Base-by-base conservation (phyloP, 2,329 filamentous ascomycete genomes). In the Trichoderma oligosporum region DNA sequence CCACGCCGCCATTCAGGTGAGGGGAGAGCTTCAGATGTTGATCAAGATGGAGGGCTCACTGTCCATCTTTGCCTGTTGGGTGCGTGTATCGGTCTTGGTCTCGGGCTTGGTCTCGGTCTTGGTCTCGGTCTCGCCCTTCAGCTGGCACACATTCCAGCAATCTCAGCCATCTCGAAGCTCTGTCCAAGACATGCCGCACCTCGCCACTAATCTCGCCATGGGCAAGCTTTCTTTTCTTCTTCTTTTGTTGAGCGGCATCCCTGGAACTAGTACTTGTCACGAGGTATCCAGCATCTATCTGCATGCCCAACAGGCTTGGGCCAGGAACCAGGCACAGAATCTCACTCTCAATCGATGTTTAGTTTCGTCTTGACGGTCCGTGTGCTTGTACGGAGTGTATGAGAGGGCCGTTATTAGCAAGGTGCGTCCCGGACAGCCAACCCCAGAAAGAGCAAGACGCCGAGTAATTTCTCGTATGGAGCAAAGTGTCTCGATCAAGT, bases 301-400 rank as follows among this genome's bases (percentile, higher is more conserved):
- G n/a, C 41, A 16, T 16, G 41, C 24, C 47, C 27, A 24, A 9
- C 16, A 39, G 16, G 24, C 20, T 16, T 12, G 9, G 14, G 27
- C 29, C 54, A 57, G 54, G 54, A 57, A 57, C 54, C 54, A 57
- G 54, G 54, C 54, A 57, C 54, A 57, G 35, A 44, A 48, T 42
- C 36, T 41, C 36, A 12, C 44, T 27, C 35, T 18, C 11, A 31
- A 27, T 24, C 45, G 51, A 39, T 27, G 45, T 39, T 45, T 54
- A 7, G 9, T 45, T 39, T 54, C 51, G n/a, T n/a, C n/a, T n/a
- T 45, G 41, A 41, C 35, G 16, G n/a, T 46, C 44, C 16, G 27
- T 12, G 33, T n/a, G n/a, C n/a, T n/a, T n/a, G n/a, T 18, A 20
- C 27, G 35, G 35, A 9, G 24, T 7, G 9, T 11, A 29, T 14